These are phyloP conservation scores for Umbilicus rupestris DNA, from an alignment of 164 flowering plant genomes.

Conservation along the genomic window DNA sequence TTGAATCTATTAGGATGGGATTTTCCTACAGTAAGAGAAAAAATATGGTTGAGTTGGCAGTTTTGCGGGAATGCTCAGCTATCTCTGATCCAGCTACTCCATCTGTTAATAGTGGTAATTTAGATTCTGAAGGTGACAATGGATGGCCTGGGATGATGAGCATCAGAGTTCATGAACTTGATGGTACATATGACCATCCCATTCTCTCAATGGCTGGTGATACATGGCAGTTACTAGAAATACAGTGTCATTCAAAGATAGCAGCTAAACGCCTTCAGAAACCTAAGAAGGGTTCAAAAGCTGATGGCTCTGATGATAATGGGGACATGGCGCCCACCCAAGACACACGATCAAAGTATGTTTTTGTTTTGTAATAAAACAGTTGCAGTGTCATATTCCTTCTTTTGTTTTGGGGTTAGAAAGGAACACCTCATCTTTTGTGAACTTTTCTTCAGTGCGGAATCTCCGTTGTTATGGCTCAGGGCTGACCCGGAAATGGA, in stretches of 20 bases:
- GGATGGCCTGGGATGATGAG: conserved; percentile 99
- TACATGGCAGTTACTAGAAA: conserved; percentile 75
- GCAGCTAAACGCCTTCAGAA: conserved; percentile 75
- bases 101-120: conserved; percentile 30
- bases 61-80: conserved; percentile 71
- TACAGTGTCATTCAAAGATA: conserved; percentile 82
- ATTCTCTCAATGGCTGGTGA: conserved; percentile 91
- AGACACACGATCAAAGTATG: conserved; percentile 66
- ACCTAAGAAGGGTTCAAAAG: conserved; percentile 74
- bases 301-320: conserved; percentile 94
- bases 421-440: background rate
- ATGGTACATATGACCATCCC: conserved; percentile 96
- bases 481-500: conserved; percentile 97
- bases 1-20: conserved; percentile 52
- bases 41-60: conserved; percentile 84
- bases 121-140: conserved; percentile 52
- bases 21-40: conserved; percentile 87
- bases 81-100: conserved; percentile 24
- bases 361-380: background rate
- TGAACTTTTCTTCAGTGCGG: conserved; percentile 39
- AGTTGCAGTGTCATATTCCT: background rate
- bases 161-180: conserved; percentile 85
- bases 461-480: conserved; percentile 87
- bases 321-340: conserved; percentile 42
- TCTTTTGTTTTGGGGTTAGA: background rate